Evolutionary conservation across 306 rosid genomes (phyloP), one percentile per base, ranked within the genome.

Genomic region (Castanopsis chinensis): DNA sequence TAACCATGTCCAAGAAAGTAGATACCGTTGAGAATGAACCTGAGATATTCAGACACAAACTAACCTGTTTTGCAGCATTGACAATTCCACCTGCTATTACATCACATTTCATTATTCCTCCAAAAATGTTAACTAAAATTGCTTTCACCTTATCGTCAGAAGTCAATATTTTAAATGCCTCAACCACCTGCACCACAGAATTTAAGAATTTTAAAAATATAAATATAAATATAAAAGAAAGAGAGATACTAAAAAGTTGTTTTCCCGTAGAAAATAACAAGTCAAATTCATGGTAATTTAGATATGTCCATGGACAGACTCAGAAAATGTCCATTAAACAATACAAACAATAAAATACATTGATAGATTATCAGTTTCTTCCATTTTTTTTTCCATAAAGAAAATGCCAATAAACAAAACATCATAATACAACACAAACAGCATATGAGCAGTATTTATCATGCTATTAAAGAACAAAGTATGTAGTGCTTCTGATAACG

Each of bases 61-160:
- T 85, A 81, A 95, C 99, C 88, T 65, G 92, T 80, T 91, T 95
- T 77, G 99, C 99, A 78, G 99, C 99, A 81, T 93, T 95, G 78
- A 95, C 99, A 74, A 95, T 95, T 82, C 99, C 99, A 83, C 98
- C 89, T 21, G 99, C 99, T 78, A 95, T 95, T 51, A 95, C 82
- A 82, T 95, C 98, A 87, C 99, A 95, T 87, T 95, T 95, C 99
- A 95, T 95, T 81, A 95, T 95, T 68, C 99, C 99, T 80, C 98
- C 99, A 85, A 95, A 95, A 69, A 95, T 95, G 80, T 95, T 95
- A 74, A 95, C 99, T 90, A 95, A 87, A 87, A 95, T 95, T 21
- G 98, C 99, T 86, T 95, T 93, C 79, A 95, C 99, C 85, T 93
- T 95, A 65, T 91, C 97, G 71, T 95, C 99, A 54, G 99, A 91